These are phyloP conservation scores for Cladosporium sp. DNA, from an alignment of 2,329 filamentous ascomycete genomes.

Conservation along the genomic window DNA sequence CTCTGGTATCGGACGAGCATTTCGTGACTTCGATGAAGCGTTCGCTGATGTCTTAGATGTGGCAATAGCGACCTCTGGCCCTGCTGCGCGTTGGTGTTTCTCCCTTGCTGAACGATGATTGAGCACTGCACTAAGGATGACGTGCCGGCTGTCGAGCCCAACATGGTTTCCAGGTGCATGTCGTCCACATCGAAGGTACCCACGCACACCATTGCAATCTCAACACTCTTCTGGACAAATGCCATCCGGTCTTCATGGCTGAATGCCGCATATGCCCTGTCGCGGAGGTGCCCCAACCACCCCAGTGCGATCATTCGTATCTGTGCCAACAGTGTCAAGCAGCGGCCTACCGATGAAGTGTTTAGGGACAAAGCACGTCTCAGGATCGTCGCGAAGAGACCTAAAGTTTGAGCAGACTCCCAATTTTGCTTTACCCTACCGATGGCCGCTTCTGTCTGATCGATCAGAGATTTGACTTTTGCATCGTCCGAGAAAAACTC, in stretches of 20 bases:
- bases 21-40: conserved; percentile 15
- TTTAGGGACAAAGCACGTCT: conserved; percentile 19
- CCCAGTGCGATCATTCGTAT: conserved; percentile 39
- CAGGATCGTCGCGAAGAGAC: conserved; percentile 18
- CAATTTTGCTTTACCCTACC: conserved; percentile 16
- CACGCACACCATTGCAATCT: conserved; percentile 52
- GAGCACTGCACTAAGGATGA: conserved; percentile 6
- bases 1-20: conserved; percentile 7
- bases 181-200: conserved; percentile 38
- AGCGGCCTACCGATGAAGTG: neutral
- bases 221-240: conserved; percentile 37
- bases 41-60: conserved; percentile 10
- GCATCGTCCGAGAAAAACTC: conserved; percentile 34
- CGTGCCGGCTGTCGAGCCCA: conserved; percentile 13
- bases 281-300: conserved; percentile 48
- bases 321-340: conserved; percentile 29
- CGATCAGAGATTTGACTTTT: conserved; percentile 46
- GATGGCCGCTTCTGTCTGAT: conserved; percentile 37
- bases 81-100: neutral
- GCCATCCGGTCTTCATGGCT: conserved; percentile 30
- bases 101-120: neutral
- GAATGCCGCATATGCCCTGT: conserved; percentile 37
- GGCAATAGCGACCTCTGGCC: neutral
- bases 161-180: conserved; percentile 13
- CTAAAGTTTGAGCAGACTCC: conserved; percentile 21